A percentile compares a stretch with the other conserved stretches of the same genome.
Evolutionary conservation across 202 grass and related monocot species (phyloP).

Genomic region (Bolboschoenoplectus hybrid): DNA sequence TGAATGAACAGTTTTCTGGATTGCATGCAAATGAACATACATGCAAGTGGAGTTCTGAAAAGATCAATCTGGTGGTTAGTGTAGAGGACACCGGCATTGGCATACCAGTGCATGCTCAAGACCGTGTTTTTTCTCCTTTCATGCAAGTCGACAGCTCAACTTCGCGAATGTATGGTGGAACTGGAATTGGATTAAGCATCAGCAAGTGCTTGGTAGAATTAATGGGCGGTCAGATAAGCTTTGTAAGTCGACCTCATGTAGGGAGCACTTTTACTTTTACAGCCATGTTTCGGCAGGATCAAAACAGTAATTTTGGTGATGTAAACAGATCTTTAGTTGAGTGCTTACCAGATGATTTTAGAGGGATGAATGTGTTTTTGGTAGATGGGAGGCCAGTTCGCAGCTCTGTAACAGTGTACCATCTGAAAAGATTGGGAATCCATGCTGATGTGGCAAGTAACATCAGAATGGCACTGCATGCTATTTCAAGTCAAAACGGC

Average conservation of each 20-base stretch:
- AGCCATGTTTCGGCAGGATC: slow-evolving; percentile 54
- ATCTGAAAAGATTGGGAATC: slow-evolving; percentile 88
- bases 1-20: slow-evolving; percentile 51
- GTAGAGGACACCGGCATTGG: slow-evolving; percentile 95
- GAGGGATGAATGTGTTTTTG: slow-evolving; percentile 69
- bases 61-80: slow-evolving; percentile 63
- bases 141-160: slow-evolving; percentile 98
- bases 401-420: slow-evolving; percentile 80
- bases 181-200: slow-evolving; percentile 95
- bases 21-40: slow-evolving; percentile 42
- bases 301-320: slow-evolving; percentile 49
- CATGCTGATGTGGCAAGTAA: slow-evolving; percentile 59
- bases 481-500: slow-evolving; percentile 60
- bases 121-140: slow-evolving; percentile 91
- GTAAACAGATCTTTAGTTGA: slow-evolving; percentile 56
- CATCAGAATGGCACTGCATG: slow-evolving; percentile 52
- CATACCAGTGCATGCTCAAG: slow-evolving; percentile 80
- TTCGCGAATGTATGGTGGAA: slow-evolving; percentile 93
- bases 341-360: slow-evolving; percentile 61
- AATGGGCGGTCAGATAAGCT: slow-evolving; percentile 89
- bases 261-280: slow-evolving; percentile 94
- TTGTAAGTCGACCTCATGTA: slow-evolving; percentile 67
- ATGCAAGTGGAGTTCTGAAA: slow-evolving; percentile 39
- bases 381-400: slow-evolving; percentile 75
- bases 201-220: slow-evolving; percentile 92